These are phyloP conservation scores for Nannochloris sp. DNA, from an alignment of 139 green algal species.

Conservation along the genomic window DNA sequence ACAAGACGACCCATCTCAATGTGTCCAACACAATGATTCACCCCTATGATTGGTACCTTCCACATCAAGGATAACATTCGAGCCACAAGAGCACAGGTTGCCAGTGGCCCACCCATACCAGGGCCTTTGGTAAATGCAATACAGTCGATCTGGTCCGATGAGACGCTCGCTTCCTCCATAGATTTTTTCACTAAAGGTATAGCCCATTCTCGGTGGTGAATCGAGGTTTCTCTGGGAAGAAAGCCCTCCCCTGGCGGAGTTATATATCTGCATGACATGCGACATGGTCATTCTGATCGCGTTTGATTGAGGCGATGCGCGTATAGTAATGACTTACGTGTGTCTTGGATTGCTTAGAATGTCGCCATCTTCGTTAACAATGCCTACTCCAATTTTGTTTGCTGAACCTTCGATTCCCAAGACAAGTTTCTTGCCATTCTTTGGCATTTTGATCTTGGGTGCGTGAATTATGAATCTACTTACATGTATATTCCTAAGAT, in stretches of 20 bases:
- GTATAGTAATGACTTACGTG: conserved; percentile 46
- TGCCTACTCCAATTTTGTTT: conserved; percentile 86
- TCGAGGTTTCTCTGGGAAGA: conserved; percentile 71
- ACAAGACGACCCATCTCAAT: conserved; percentile 90
- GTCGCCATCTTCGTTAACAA: conserved; percentile 60
- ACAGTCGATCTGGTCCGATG: conserved; percentile 40
- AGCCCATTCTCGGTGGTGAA: conserved; percentile 64
- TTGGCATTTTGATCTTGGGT: background rate
- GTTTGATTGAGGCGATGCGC: background rate
- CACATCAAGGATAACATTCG: conserved; percentile 68
- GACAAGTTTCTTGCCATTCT: conserved; percentile 11
- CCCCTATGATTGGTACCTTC: conserved; percentile 61
- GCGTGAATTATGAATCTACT: background rate
- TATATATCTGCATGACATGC: conserved; percentile 49
- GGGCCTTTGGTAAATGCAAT: conserved; percentile 85
- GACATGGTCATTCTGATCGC: background rate
- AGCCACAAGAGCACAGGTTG: conserved; percentile 68
- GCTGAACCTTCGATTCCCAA: conserved; percentile 81
- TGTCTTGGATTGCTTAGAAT: conserved; percentile 73
- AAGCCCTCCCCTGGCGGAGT: conserved; percentile 78
- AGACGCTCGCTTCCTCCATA: conserved; percentile 48
- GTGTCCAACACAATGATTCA: conserved; percentile 89
- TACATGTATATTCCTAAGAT: background rate
- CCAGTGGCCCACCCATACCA: conserved; percentile 80
- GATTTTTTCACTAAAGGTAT: conserved; percentile 56